Conservation (phyloP, 225 moss, liverwort and hornwort species). For the Bryoerythrophyllum caledonicum region DNA sequence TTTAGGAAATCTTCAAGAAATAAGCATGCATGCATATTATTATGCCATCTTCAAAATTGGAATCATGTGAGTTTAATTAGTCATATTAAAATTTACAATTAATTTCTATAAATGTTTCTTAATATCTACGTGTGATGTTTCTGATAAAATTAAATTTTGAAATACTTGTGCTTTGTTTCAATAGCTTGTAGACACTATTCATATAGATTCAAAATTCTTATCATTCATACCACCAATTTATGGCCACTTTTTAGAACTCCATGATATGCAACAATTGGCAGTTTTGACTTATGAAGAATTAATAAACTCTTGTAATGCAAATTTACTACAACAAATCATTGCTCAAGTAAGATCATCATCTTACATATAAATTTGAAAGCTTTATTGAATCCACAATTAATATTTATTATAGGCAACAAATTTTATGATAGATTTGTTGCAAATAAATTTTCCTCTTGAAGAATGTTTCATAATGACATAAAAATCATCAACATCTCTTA, state of each 20-base stretch:
- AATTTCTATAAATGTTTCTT: accelerated
- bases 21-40: constrained; percentile 45
- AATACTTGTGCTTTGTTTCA: not conserved
- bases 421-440: no score
- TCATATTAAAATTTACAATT: no score
- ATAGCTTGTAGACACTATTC: constrained; percentile 49
- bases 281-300: constrained; percentile 54
- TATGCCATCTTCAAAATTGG: constrained; percentile 79
- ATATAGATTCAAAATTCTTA: constrained; percentile 28
- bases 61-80: constrained; percentile 35
- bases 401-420: not conserved
- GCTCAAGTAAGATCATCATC: constrained; percentile 36
- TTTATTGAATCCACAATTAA: accelerated
- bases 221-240: constrained; percentile 43
- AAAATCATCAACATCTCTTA: not conserved
- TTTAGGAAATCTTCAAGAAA: constrained; percentile 49
- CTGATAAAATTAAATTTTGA: not conserved
- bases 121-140: accelerated
- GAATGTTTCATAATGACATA: not conserved
- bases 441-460: no score
- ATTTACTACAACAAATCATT: constrained; percentile 24
- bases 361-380: accelerated
- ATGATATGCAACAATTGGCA: constrained; percentile 60
- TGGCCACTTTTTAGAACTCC: constrained; percentile 57
- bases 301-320: constrained; percentile 18